Evolutionary conservation across 148 eudicot genomes (phyloP).

Genomic region (Heliosperma pusillum): DNA sequence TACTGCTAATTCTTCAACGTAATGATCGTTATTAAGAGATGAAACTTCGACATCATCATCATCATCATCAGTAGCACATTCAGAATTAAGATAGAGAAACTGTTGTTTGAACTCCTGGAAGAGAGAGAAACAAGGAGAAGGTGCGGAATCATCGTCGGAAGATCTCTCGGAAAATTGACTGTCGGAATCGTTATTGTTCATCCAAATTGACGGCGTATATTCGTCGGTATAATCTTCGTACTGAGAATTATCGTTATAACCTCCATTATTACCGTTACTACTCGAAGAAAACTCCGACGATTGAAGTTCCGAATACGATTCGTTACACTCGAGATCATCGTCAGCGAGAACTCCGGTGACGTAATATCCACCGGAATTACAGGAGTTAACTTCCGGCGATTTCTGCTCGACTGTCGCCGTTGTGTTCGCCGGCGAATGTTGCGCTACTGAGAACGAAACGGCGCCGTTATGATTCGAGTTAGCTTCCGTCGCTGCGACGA

Average conservation of each 20-base stretch:
- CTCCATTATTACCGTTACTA: neutral
- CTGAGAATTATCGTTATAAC: conserved; percentile 13
- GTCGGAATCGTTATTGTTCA: conserved; percentile 43
- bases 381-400: conserved; percentile 3
- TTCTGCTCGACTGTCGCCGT: conserved; percentile 31
- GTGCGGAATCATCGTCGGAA: conserved; percentile 32
- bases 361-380: conserved; percentile 7
- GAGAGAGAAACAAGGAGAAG: conserved; percentile 64
- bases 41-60: conserved; percentile 7
- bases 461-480: conserved; percentile 27
- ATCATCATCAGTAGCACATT: conserved; percentile 12
- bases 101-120: conserved; percentile 48
- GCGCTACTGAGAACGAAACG: conserved; percentile 18
- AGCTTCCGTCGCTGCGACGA: conserved; percentile 17
- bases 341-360: neutral
- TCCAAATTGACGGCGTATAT: conserved; percentile 62
- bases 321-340: conserved; percentile 59
- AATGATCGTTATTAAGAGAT: conserved; percentile 23
- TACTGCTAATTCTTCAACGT: conserved; percentile 37
- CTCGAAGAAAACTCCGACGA: conserved; percentile 31
- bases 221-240: conserved; percentile 67
- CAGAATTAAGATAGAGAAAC: conserved; percentile 39
- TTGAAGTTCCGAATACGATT: conserved; percentile 24
- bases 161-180: conserved; percentile 85
- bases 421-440: conserved; percentile 35